Percentiles rank a stretch among this genome's conserved stretches.
phyloP scores from a whole-genome alignment of 2,329 filamentous ascomycete species.

The Diplodia scrobiculata region DNA sequence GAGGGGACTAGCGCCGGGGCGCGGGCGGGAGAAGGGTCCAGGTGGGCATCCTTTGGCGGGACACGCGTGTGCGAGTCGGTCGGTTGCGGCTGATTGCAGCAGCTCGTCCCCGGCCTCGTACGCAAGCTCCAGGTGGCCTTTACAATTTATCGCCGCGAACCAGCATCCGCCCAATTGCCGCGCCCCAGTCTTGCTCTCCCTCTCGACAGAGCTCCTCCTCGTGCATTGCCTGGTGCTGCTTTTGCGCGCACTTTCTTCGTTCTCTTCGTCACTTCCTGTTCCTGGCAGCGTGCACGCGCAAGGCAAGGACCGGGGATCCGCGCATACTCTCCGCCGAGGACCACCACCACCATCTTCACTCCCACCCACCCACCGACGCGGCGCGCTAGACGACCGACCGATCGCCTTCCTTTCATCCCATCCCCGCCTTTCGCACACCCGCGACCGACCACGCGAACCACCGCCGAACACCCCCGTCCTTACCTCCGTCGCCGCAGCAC shows the following conservation, averaged over 20 bases:
- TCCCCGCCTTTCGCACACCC: background rate
- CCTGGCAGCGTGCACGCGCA: background rate
- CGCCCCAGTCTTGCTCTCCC: background rate
- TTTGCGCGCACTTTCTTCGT: background rate
- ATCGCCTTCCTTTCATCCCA: background rate
- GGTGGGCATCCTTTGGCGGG: background rate
- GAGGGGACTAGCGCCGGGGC: slow-evolving; percentile 2
- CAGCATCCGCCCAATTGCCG: slow-evolving; percentile 15
- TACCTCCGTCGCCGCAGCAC: background rate
- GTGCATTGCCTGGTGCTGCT: slow-evolving; percentile 9
- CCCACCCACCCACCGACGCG: background rate
- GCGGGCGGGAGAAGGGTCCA: background rate
- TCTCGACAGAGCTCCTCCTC: background rate
- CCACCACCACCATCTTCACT: background rate
- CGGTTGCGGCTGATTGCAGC: slow-evolving; percentile 22
- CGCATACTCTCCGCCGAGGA: background rate
- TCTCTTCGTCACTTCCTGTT: slow-evolving; percentile 11
- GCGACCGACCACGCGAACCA: background rate
- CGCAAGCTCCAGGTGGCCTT: slow-evolving; percentile 27
- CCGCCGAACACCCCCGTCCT: background rate
- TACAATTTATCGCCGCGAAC: slow-evolving; percentile 18
- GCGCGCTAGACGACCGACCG: background rate
- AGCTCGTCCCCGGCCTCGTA: background rate
- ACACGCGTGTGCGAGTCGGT: slow-evolving; percentile 8
- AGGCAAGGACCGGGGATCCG: background rate